These are phyloP conservation scores for Pythium aristosporum DNA, from an alignment of 352 stramenopile genomes.

Conservation along the genomic window DNA sequence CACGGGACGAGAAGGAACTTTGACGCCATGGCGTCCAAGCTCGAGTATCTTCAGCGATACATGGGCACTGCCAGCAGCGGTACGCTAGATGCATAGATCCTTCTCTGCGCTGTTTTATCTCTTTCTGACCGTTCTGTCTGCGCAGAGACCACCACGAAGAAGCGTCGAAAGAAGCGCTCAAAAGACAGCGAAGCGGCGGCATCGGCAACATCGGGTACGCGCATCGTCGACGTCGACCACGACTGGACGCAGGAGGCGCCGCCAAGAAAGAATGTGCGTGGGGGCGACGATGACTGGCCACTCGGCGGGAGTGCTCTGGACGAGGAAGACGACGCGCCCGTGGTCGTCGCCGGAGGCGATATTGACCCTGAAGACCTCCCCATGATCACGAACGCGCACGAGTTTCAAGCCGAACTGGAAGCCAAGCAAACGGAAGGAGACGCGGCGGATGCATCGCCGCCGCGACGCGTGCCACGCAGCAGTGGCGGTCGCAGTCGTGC, in stretches of 20 bases:
- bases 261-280: conserved; percentile 16
- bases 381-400: conserved; percentile 70
- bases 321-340: conserved; percentile 45
- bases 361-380: conserved; percentile 66
- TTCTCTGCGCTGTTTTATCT: conserved; percentile 5
- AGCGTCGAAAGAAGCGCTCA: conserved; percentile 56
- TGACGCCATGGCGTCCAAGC: conserved; percentile 51
- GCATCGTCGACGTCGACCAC: conserved; percentile 62
- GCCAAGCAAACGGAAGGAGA: conserved; percentile 25
- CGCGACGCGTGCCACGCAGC: conserved; percentile 16
- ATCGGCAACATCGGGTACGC: conserved; percentile 14
- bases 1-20: too few relatives aligned
- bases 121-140: not conserved
- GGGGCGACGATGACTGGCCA: conserved; percentile 34
- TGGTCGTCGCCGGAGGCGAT: conserved; percentile 45
- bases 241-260: conserved; percentile 50
- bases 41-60: conserved; percentile 82
- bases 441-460: conserved; percentile 47
- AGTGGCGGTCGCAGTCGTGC: conserved; percentile 1
- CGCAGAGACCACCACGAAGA: conserved; percentile 46
- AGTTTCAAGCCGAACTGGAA: conserved; percentile 54
- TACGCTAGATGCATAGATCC: conserved; percentile 15
- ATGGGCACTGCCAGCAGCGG: conserved; percentile 37
- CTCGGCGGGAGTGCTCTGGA: conserved; percentile 49
- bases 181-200: conserved; percentile 32